A percentile compares a stretch with the other conserved stretches of the same genome.
Evolutionary conservation across 2,329 filamentous ascomycete genomes (phyloP).

Genomic region (Alternaria triticimaculans): DNA sequence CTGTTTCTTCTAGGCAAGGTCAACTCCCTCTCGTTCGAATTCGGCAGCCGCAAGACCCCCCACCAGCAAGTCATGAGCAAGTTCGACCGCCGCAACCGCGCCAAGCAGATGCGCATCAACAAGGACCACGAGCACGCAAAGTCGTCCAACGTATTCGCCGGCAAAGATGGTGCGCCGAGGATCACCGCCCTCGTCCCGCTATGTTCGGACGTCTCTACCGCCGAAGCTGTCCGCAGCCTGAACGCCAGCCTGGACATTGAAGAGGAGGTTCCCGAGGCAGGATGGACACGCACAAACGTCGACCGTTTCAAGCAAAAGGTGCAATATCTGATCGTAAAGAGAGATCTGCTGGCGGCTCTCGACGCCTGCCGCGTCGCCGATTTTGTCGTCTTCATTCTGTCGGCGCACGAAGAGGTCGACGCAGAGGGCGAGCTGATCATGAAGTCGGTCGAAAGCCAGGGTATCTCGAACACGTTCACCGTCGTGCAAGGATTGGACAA

Average conservation of each 20-base stretch:
- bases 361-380: slow-evolving; percentile 90
- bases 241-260: slow-evolving; percentile 83
- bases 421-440: slow-evolving; percentile 83
- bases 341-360: slow-evolving; percentile 77
- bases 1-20: slow-evolving; percentile 70
- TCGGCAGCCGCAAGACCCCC: slow-evolving; percentile 80
- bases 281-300: slow-evolving; percentile 70
- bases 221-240: slow-evolving; percentile 71
- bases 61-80: slow-evolving; percentile 98
- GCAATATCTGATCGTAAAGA: slow-evolving; percentile 78
- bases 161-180: slow-evolving; percentile 83
- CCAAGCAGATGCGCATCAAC: slow-evolving; percentile 82
- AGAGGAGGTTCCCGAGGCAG: slow-evolving; percentile 65
- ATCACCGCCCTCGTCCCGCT: slow-evolving; percentile 89
- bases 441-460: slow-evolving; percentile 88
- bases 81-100: slow-evolving; percentile 91
- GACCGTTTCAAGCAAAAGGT: slow-evolving; percentile 96
- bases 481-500: slow-evolving; percentile 80
- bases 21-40: slow-evolving; percentile 64
- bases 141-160: slow-evolving; percentile 81
- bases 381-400: slow-evolving; percentile 87
- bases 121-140: slow-evolving; percentile 85
- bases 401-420: slow-evolving; percentile 83
- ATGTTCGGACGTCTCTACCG: slow-evolving; percentile 73
- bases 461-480: slow-evolving; percentile 89